Evolutionary conservation across 805 yeast species (phyloP).

Genomic region (Nakazawaea ishiwadae): DNA sequence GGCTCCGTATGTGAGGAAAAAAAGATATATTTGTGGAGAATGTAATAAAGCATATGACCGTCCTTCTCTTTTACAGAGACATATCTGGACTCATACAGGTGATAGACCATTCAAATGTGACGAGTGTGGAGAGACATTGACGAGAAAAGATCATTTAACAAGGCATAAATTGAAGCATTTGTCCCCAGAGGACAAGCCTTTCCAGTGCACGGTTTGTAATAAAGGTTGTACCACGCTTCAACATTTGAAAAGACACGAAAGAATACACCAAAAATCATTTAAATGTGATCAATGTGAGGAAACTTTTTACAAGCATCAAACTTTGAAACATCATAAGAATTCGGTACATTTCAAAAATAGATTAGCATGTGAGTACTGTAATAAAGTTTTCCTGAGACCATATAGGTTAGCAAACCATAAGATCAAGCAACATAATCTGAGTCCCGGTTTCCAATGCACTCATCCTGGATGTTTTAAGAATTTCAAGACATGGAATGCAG

Average conservation of each 20-base stretch:
- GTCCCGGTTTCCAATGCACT: conserved; percentile 55
- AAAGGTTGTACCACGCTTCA: conserved; percentile 80
- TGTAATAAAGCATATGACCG: conserved; percentile 76
- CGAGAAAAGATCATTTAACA: conserved; percentile 73
- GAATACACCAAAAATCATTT: conserved; percentile 70
- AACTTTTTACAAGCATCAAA: conserved; percentile 69
- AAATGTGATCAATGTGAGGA: conserved; percentile 64
- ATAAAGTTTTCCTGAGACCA: conserved; percentile 58
- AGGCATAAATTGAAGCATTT: conserved; percentile 71
- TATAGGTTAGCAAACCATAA: conserved; percentile 64
- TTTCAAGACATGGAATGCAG: conserved; percentile 69
- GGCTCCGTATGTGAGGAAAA: no score
- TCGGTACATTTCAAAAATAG: conserved; percentile 52
- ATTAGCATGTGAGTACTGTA: conserved; percentile 60
- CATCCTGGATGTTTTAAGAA: conserved; percentile 53
- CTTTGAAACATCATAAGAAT: conserved; percentile 65
- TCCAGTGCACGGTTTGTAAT: conserved; percentile 66
- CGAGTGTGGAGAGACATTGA: conserved; percentile 60
- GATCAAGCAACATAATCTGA: conserved; percentile 55
- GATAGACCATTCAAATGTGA: conserved; percentile 73
- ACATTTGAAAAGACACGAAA: conserved; percentile 78
- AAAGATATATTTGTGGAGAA: conserved; percentile 59
- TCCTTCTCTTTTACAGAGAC: conserved; percentile 82
- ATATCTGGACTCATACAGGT: conserved; percentile 69
- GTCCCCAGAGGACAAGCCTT: conserved; percentile 53